These are phyloP conservation scores for Aquilaria agallochum DNA, from an alignment of 441 rosid genomes.

Conservation along the genomic window DNA sequence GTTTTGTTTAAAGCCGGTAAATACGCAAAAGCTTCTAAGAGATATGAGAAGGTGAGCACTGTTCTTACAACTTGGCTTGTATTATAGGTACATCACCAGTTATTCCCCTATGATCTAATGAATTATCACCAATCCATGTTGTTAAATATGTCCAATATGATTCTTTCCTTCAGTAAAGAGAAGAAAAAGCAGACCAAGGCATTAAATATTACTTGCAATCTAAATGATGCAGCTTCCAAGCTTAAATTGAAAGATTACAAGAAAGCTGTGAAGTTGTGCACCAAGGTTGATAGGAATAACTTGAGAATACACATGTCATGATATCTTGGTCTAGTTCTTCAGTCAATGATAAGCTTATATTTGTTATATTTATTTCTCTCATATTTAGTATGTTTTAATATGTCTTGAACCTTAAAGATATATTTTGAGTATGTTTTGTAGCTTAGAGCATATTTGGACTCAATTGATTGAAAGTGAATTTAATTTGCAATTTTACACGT, in stretches of 20 bases:
- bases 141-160: slow-evolving; percentile 70
- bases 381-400: too few species aligned
- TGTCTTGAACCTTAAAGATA: too few species aligned
- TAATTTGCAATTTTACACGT: too few species aligned
- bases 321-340: too few species aligned
- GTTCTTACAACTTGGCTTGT: neutral
- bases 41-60: slow-evolving; percentile 66
- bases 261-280: slow-evolving; percentile 70
- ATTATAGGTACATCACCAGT: neutral
- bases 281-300: slow-evolving; percentile 39
- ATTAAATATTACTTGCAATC: slow-evolving; percentile 65
- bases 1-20: slow-evolving; percentile 62
- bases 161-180: slow-evolving; percentile 57
- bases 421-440: too few species aligned
- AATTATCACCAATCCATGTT: slow-evolving; percentile 35
- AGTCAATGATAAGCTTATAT: too few species aligned
- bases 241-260: slow-evolving; percentile 60
- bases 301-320: too few species aligned
- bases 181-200: slow-evolving; percentile 69
- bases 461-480: too few species aligned
- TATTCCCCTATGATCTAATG: too few species aligned
- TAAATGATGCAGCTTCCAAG: slow-evolving; percentile 4
- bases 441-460: too few species aligned
- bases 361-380: too few species aligned
- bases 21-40: slow-evolving; percentile 57